These are phyloP conservation scores for Plasmodium sp. DNA, from an alignment of 169 alveolate genomes.

Conservation along the genomic window DNA sequence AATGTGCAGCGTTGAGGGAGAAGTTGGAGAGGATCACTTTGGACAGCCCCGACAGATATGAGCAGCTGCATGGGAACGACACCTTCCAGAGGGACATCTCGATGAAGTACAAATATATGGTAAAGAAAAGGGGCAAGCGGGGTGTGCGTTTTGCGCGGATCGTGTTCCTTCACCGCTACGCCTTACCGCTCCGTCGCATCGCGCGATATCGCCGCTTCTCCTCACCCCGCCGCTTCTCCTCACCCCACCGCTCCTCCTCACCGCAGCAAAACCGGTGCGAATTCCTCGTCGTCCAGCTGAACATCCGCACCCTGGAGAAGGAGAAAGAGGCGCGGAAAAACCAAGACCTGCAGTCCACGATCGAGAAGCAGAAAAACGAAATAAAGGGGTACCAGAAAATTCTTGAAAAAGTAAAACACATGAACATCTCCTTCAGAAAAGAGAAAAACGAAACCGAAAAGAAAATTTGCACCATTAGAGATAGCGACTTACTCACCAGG, in stretches of 20 bases:
- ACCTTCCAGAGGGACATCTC: conserved; percentile 8
- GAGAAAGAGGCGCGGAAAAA: conserved; percentile 31
- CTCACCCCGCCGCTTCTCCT: not conserved
- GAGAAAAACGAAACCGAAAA: conserved; percentile 49
- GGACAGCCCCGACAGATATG: not conserved
- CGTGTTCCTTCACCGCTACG: not conserved
- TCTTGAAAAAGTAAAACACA: conserved; percentile 39
- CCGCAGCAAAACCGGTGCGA: conserved; percentile 24
- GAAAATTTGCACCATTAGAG: conserved; percentile 14
- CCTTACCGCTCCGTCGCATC: not conserved
- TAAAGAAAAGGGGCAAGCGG: not conserved
- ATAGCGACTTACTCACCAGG: conserved; percentile 9
- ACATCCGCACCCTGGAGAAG: conserved; percentile 29
- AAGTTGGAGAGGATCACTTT: conserved; percentile 5
- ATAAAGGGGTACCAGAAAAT: conserved; percentile 54
- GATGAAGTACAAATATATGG: conserved; percentile 44
- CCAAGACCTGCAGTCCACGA: conserved; percentile 8
- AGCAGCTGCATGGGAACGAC: not conserved
- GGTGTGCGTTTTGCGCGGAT: not conserved
- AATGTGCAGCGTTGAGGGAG: conserved; percentile 1
- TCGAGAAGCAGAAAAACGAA: conserved; percentile 49
- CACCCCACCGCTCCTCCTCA: not conserved
- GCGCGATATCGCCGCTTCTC: not conserved
- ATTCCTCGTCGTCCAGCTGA: not conserved
- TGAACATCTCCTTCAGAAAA: conserved; percentile 20